A percentile compares a stretch with the other conserved stretches of the same genome.
These are phyloP conservation scores for Xylaria bambusicola DNA, from an alignment of 495 filamentous ascomycete species.

Conservation along the genomic window DNA sequence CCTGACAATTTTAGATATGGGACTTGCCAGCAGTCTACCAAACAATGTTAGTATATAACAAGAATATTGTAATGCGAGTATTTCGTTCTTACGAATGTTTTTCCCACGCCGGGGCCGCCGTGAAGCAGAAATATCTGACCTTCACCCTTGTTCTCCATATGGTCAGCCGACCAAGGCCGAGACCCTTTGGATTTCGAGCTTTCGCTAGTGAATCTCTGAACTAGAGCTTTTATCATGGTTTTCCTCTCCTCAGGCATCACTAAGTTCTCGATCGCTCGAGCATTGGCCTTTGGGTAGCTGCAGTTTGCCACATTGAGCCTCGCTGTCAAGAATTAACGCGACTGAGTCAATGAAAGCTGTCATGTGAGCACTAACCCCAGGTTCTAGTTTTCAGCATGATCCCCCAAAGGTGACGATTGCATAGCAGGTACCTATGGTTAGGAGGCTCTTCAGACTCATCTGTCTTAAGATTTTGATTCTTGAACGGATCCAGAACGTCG, in stretches of 20 bases:
- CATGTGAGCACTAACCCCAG: background rate
- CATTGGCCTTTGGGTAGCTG: background rate
- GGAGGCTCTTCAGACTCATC: background rate
- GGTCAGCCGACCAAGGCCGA: slow-evolving; percentile 25
- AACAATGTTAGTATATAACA: too few relatives aligned
- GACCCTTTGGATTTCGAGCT: background rate
- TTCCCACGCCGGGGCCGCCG: slow-evolving; percentile 52
- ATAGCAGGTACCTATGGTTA: background rate
- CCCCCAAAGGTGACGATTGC: background rate
- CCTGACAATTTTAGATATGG: too few relatives aligned
- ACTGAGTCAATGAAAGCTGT: too few relatives aligned
- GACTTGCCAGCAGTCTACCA: too few relatives aligned
- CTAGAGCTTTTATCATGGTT: background rate
- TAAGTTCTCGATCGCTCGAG: background rate
- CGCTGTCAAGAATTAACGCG: too few relatives aligned
- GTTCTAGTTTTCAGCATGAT: background rate
- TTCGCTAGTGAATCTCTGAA: background rate
- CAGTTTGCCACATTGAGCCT: background rate
- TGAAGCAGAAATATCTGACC: slow-evolving; percentile 55
- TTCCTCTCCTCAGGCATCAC: background rate
- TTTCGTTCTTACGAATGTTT: slow-evolving; percentile 37
- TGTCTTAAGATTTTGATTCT: background rate
- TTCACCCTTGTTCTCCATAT: slow-evolving; percentile 48
- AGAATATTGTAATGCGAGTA: too few relatives aligned
- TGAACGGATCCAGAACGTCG: background rate